phyloP scores from a whole-genome alignment of 306 rosid genomes.

The Quercus suber region DNA sequence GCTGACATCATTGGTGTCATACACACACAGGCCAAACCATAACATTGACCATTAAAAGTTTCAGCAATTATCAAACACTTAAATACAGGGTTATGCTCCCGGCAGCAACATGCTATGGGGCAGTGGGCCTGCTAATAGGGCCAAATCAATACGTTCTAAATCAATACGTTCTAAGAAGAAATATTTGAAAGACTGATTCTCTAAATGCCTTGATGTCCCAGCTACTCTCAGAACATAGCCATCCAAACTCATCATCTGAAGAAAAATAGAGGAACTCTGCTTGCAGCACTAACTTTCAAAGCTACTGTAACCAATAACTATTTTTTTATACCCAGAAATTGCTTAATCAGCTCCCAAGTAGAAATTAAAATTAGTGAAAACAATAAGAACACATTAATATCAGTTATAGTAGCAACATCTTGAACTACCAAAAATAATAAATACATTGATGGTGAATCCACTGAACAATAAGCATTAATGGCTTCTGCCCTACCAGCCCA shows the following conservation, averaged over 20 bases:
- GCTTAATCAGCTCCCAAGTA: not conserved
- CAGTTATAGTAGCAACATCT: not conserved
- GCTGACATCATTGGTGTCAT: not conserved
- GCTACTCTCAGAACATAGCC: not conserved
- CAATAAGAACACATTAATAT: not conserved
- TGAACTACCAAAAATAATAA: slow-evolving; percentile 2
- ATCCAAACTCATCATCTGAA: not conserved
- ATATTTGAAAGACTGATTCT: no score
- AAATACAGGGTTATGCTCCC: no score
- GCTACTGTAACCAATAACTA: not conserved
- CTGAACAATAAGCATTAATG: not conserved
- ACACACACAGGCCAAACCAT: not conserved
- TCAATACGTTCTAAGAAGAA: no score
- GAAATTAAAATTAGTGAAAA: not conserved
- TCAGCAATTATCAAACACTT: not conserved
- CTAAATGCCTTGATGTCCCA: no score
- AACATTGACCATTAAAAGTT: not conserved
- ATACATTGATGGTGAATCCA: not conserved
- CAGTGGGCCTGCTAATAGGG: no score
- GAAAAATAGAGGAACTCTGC: not conserved
- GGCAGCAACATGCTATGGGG: no score
- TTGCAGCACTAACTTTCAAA: not conserved
- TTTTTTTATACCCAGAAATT: not conserved
- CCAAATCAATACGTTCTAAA: no score
- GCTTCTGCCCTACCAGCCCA: not conserved